These are phyloP conservation scores for Trametes villosa DNA, from an alignment of 768 basidiomycete genomes.

Conservation along the genomic window DNA sequence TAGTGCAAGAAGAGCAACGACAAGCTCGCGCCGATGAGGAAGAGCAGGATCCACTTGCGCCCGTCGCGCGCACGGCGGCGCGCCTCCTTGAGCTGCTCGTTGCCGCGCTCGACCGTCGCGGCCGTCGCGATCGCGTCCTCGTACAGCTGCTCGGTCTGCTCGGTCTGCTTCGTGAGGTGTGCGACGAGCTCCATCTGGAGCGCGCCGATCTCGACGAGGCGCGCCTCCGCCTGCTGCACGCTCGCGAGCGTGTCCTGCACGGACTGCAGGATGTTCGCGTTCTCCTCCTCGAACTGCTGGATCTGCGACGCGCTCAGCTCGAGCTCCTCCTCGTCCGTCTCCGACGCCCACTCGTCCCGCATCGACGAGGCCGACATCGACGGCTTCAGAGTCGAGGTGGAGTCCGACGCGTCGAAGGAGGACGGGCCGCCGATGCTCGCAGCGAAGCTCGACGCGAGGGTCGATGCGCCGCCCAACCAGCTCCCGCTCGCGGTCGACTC, in stretches of 20 bases:
- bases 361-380: slow-evolving; percentile 33
- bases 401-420: slow-evolving; percentile 32
- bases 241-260: slow-evolving; percentile 88
- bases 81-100: slow-evolving; percentile 88
- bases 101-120: slow-evolving; percentile 86
- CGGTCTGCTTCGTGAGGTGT: slow-evolving; percentile 88
- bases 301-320: slow-evolving; percentile 88
- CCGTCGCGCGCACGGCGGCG: slow-evolving; percentile 85
- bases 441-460: slow-evolving; percentile 50
- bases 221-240: slow-evolving; percentile 90
- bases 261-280: slow-evolving; percentile 79
- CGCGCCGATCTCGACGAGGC: slow-evolving; percentile 89
- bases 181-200: slow-evolving; percentile 91
- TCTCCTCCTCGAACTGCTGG: slow-evolving; percentile 91
- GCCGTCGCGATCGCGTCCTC: slow-evolving; percentile 93
- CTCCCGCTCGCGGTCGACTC: slow-evolving; percentile 42
- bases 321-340: slow-evolving; percentile 68
- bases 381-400: slow-evolving; percentile 28
- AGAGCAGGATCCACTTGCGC: slow-evolving; percentile 87
- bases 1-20: slow-evolving; percentile 93
- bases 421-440: slow-evolving; percentile 43
- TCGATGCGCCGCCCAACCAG: slow-evolving; percentile 67
- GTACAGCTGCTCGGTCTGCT: slow-evolving; percentile 90
- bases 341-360: slow-evolving; percentile 56
- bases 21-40: slow-evolving; percentile 89